Conservation (phyloP, 345 rosid species). For the Triadica sebifera region DNA sequence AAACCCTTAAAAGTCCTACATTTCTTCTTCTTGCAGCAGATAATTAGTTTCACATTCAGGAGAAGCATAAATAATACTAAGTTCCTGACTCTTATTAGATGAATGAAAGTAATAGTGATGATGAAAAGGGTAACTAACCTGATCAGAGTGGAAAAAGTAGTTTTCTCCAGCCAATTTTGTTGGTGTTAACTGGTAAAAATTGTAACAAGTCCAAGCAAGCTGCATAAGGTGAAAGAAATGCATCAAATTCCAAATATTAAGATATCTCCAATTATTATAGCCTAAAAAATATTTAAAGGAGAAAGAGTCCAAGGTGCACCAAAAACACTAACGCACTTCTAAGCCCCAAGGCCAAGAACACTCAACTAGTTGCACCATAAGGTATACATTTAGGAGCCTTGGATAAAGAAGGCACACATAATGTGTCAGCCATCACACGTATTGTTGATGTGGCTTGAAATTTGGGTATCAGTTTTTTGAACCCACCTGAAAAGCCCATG, state of each 20-base stretch:
- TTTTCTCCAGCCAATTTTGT: conserved; percentile 97
- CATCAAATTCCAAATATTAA: background rate
- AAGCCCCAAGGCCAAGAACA: background rate
- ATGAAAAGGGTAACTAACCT: conserved; percentile 37
- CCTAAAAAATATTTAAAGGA: background rate
- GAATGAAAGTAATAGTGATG: background rate
- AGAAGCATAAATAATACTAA: background rate
- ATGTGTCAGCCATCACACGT: background rate
- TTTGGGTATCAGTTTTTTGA: no score
- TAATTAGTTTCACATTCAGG: background rate
- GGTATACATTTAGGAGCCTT: background rate
- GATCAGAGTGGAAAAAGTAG: conserved; percentile 73
- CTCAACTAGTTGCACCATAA: no score
- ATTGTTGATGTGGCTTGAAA: background rate
- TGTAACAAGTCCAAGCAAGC: conserved; percentile 99
- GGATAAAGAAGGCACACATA: background rate
- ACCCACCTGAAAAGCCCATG: no score
- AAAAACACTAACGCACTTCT: background rate
- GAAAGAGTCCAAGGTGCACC: background rate
- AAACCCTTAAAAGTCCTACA: background rate
- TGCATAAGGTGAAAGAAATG: conserved; percentile 27
- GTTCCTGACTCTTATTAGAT: background rate
- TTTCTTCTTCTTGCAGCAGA: background rate
- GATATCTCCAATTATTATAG: background rate
- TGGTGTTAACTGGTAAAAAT: conserved; percentile 88